Percentiles rank a stretch among this genome's conserved stretches.
These are phyloP conservation scores for Mycena galericulata DNA, from an alignment of 768 basidiomycete genomes.

Conservation along the genomic window DNA sequence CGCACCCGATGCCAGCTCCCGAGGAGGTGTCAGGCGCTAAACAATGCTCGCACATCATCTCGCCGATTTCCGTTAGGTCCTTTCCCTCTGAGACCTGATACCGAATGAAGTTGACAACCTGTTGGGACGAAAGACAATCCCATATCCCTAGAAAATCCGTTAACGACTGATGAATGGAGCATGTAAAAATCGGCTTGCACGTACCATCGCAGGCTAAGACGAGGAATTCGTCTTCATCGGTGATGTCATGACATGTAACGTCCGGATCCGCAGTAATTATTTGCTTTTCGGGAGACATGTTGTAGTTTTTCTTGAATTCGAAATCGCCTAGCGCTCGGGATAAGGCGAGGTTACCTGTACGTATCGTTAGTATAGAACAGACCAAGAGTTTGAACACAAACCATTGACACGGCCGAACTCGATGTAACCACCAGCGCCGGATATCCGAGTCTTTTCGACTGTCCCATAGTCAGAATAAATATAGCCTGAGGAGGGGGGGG, in stretches of 20 bases:
- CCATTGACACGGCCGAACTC: constrained; percentile 98
- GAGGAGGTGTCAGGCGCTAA: constrained; percentile 93
- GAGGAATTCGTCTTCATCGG: constrained; percentile 94
- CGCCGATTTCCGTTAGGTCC: constrained; percentile 85
- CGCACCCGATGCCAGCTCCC: constrained; percentile 94
- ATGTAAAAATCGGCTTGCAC: constrained; percentile 35
- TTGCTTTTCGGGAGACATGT: constrained; percentile 86
- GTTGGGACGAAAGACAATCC: constrained; percentile 96
- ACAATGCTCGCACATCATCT: constrained; percentile 92
- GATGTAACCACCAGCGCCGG: constrained; percentile 93
- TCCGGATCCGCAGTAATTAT: constrained; percentile 97
- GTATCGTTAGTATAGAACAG: constrained; percentile 6
- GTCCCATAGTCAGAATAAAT: constrained; percentile 20
- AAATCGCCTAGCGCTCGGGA: constrained; percentile 98
- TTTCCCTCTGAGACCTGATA: constrained; percentile 84
- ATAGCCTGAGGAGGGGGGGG: constrained; percentile 23
- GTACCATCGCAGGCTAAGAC: constrained; percentile 97
- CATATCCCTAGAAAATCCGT: constrained; percentile 85
- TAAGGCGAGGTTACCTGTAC: constrained; percentile 90
- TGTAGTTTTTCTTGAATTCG: constrained; percentile 96
- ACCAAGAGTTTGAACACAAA: constrained; percentile 45
- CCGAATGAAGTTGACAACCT: constrained; percentile 90
- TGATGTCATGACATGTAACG: constrained; percentile 82
- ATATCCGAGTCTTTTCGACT: constrained; percentile 90
- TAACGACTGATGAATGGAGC: constrained; percentile 22